Conservation (phyloP, 257 asterid genomes). For the Solanum bukasovii region DNA sequence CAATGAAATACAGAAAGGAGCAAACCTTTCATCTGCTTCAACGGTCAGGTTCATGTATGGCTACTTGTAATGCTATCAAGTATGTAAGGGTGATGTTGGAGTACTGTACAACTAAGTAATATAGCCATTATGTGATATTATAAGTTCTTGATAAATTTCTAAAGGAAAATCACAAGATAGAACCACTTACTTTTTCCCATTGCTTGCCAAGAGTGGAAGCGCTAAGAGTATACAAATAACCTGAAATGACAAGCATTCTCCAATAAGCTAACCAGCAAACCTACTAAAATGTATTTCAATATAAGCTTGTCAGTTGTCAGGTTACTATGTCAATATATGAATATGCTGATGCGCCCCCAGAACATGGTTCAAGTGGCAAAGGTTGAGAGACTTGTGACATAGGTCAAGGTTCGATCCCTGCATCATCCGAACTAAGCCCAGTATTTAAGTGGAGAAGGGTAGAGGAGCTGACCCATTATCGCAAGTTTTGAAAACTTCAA, state of each 20-base stretch:
- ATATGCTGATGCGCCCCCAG: background rate
- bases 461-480: background rate
- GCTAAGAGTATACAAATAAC: conserved; percentile 73
- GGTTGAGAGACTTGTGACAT: background rate
- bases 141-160: background rate
- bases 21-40: background rate
- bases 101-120: background rate
- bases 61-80: background rate
- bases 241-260: conserved; percentile 27
- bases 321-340: background rate
- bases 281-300: background rate
- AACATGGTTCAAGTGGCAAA: background rate
- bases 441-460: background rate
- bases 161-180: background rate
- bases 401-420: background rate
- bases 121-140: background rate
- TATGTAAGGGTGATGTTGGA: background rate
- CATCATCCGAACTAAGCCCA: background rate
- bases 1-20: background rate
- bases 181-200: conserved; percentile 61
- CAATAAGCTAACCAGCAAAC: conserved; percentile 1
- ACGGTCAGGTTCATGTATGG: background rate
- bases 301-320: background rate
- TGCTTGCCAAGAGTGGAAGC: conserved; percentile 89
- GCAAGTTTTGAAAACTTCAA: background rate